Conservation (phyloP, 1,139 yeast genomes). For the Pichia sp. region DNA sequence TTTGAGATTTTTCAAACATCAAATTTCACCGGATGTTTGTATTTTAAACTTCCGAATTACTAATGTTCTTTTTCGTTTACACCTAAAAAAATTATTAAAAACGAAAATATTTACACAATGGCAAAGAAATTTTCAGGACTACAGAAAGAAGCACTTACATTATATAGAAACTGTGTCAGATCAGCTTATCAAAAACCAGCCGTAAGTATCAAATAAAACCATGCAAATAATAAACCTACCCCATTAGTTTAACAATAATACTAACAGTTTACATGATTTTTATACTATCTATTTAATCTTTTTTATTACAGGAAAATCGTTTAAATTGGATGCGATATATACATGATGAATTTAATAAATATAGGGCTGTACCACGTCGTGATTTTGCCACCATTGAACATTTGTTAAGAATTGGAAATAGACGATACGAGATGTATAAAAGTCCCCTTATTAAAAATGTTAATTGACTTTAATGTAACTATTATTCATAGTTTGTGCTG, state of each 20-base stretch:
- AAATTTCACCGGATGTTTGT: background rate
- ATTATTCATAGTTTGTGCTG: background rate
- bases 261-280: background rate
- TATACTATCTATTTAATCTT: background rate
- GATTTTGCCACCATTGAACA: conserved; percentile 88
- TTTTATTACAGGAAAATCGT: conserved; percentile 8
- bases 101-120: conserved; percentile 2
- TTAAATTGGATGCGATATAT: conserved; percentile 39
- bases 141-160: conserved; percentile 43
- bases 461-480: conserved; percentile 20
- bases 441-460: conserved; percentile 62
- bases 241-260: background rate
- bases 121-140: conserved; percentile 28
- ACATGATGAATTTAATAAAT: conserved; percentile 54
- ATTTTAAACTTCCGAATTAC: background rate
- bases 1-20: background rate
- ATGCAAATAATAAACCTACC: background rate
- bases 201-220: conserved; percentile 22
- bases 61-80: background rate
- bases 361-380: conserved; percentile 56
- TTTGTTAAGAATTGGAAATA: conserved; percentile 67
- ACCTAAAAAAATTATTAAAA: background rate
- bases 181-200: conserved; percentile 50
- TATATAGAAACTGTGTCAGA: conserved; percentile 56
- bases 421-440: conserved; percentile 67